Evolutionary conservation across 305 asterid genomes (phyloP).

Genomic region (Fraxinus latifolia): DNA sequence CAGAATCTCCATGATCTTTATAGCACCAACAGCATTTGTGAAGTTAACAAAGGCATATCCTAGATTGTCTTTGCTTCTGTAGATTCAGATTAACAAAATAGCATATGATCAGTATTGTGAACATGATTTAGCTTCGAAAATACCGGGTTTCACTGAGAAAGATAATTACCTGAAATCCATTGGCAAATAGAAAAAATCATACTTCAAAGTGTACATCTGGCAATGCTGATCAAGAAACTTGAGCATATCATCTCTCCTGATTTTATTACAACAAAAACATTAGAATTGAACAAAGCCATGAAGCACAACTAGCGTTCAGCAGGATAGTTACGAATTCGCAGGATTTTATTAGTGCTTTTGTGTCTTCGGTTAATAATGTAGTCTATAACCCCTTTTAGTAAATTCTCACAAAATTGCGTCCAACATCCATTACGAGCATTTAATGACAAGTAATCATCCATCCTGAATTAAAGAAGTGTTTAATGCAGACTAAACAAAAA

Average conservation of each 20-base stretch:
- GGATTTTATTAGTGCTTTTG: background rate
- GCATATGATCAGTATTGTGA: background rate
- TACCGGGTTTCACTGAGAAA: background rate
- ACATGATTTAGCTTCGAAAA: background rate
- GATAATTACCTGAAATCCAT: slow-evolving; percentile 45
- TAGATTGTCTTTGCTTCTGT: slow-evolving; percentile 34
- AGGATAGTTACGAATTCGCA: background rate
- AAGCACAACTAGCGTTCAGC: background rate
- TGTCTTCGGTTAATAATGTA: background rate
- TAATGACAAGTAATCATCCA: background rate
- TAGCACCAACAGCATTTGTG: slow-evolving; percentile 31
- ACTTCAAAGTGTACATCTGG: slow-evolving; percentile 24
- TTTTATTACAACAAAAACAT: background rate
- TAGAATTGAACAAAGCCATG: background rate
- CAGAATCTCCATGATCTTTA: slow-evolving; percentile 18
- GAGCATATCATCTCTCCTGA: slow-evolving; percentile 41
- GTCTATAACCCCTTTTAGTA: background rate
- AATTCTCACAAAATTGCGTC: background rate
- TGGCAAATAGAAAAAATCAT: slow-evolving; percentile 54
- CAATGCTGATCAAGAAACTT: slow-evolving; percentile 39
- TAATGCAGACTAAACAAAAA: background rate
- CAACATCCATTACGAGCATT: background rate
- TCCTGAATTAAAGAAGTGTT: background rate
- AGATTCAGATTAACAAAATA: background rate
- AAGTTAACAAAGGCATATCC: slow-evolving; percentile 61